Percentiles rank a stretch among this genome's conserved stretches.
phyloP scores from a whole-genome alignment of 352 stramenopile species.

The Globisporangium heterothallicum region DNA sequence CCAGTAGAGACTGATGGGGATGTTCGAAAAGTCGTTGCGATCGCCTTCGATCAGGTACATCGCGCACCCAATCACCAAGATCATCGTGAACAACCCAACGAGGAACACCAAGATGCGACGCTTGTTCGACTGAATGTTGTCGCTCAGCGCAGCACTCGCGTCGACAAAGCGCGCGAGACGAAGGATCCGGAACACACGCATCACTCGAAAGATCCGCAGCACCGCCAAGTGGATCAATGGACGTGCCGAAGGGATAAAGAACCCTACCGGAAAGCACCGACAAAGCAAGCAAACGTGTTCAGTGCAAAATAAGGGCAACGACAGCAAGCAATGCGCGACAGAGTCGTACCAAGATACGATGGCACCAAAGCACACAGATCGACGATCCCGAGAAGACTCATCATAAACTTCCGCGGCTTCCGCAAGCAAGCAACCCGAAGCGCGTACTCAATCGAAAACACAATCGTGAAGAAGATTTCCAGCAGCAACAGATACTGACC shows the following conservation, averaged over 20 bases:
- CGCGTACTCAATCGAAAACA: constrained; percentile 76
- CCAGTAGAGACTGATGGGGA: constrained; percentile 85
- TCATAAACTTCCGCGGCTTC: constrained; percentile 50
- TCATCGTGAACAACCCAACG: constrained; percentile 65
- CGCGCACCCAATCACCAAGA: constrained; percentile 72
- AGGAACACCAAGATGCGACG: constrained; percentile 73
- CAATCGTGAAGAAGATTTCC: constrained; percentile 73
- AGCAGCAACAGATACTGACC: constrained; percentile 59
- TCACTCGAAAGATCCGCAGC: constrained; percentile 74
- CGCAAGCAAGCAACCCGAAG: constrained; percentile 61
- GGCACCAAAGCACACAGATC: constrained; percentile 74
- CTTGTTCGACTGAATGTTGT: constrained; percentile 81
- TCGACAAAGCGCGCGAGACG: constrained; percentile 71
- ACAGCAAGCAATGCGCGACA: background rate
- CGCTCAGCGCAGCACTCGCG: constrained; percentile 54
- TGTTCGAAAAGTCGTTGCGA: constrained; percentile 70
- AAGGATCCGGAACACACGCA: constrained; percentile 74
- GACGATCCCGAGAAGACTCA: constrained; percentile 68
- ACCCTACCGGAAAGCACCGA: constrained; percentile 11
- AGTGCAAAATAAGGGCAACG: background rate
- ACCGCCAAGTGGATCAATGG: constrained; percentile 69
- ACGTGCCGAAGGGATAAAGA: constrained; percentile 54
- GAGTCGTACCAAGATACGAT: constrained; percentile 64
- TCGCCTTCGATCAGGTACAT: constrained; percentile 84
- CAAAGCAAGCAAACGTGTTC: background rate